A percentile compares a stretch with the other conserved stretches of the same genome.
Evolutionary conservation across 192 early-diverging fungal species (phyloP).

Genomic region (Neocallimastix lanati): DNA sequence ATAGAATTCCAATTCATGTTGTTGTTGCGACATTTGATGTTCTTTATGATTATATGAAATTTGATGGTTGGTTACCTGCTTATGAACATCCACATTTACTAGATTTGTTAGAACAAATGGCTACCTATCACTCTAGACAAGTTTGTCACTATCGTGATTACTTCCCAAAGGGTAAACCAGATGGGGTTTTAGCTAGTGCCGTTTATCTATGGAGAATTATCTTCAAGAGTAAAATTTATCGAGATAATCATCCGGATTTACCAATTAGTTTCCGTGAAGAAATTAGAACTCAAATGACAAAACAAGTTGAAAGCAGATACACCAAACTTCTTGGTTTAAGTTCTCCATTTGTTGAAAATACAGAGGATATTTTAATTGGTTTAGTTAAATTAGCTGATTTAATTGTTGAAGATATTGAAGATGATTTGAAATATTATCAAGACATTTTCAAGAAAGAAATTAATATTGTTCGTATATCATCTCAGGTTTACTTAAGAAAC

Average conservation of each 20-base stretch:
- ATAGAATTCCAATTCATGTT: slow-evolving; percentile 18
- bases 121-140: slow-evolving; percentile 20
- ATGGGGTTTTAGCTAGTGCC: slow-evolving; percentile 20
- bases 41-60: slow-evolving; percentile 18
- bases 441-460: slow-evolving; percentile 10
- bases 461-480: slow-evolving; percentile 24
- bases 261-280: slow-evolving; percentile 23
- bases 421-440: slow-evolving; percentile 25
- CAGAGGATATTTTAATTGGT: slow-evolving; percentile 19
- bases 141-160: slow-evolving; percentile 33
- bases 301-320: slow-evolving; percentile 15
- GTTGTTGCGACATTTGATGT: slow-evolving; percentile 20
- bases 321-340: slow-evolving; percentile 22
- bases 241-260: slow-evolving; percentile 18
- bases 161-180: slow-evolving; percentile 29
- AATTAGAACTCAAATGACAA: slow-evolving; percentile 11
- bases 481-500: slow-evolving; percentile 20
- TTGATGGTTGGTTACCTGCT: slow-evolving; percentile 12
- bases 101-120: slow-evolving; percentile 23
- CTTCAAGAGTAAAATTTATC: slow-evolving; percentile 15
- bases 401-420: slow-evolving; percentile 30
- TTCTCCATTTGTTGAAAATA: slow-evolving; percentile 23
- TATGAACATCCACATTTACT: slow-evolving; percentile 16
- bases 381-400: slow-evolving; percentile 24
- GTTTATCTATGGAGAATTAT: slow-evolving; percentile 33